Evolutionary conservation across 371 early-diverging fungal genomes (phyloP).

Genomic region (Mucor circinelloides): DNA sequence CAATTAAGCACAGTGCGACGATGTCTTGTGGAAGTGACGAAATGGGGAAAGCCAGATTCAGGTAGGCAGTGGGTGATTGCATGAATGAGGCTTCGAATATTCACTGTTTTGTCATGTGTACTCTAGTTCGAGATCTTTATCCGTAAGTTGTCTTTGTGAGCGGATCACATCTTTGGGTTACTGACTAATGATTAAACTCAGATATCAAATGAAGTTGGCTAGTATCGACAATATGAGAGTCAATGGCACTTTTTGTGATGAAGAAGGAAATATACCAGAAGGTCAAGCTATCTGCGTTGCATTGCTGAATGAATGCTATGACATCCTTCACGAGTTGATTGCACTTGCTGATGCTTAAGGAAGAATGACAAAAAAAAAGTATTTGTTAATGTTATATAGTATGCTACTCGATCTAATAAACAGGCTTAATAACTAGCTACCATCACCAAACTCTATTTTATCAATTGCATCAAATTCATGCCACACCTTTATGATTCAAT

Average conservation of each 20-base stretch:
- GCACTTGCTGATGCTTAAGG: conserved; percentile 22
- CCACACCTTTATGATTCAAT: not conserved
- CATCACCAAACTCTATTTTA: not conserved
- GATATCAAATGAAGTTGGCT: conserved; percentile 83
- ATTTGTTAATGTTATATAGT: not conserved
- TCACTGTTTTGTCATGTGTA: not conserved
- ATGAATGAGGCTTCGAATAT: not conserved
- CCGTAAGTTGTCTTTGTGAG: conserved; percentile 51
- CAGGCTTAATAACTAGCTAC: not conserved
- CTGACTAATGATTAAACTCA: not conserved
- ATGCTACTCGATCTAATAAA: not conserved
- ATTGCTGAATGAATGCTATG: conserved; percentile 87
- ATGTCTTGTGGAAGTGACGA: conserved; percentile 80
- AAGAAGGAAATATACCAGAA: conserved; percentile 82
- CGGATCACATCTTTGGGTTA: not conserved
- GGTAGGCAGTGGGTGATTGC: conserved; percentile 32
- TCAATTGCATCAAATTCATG: not conserved
- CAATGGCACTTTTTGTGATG: conserved; percentile 87
- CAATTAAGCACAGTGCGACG: conserved; percentile 83
- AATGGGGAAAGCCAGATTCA: conserved; percentile 81
- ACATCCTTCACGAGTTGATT: conserved; percentile 78
- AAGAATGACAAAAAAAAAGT: not conserved
- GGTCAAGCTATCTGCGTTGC: conserved; percentile 85
- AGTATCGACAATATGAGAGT: conserved; percentile 81
- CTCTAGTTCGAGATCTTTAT: conserved; percentile 74